Base-by-base conservation (phyloP, 2,329 filamentous ascomycete genomes). In the Paradendryphiella salina region DNA sequence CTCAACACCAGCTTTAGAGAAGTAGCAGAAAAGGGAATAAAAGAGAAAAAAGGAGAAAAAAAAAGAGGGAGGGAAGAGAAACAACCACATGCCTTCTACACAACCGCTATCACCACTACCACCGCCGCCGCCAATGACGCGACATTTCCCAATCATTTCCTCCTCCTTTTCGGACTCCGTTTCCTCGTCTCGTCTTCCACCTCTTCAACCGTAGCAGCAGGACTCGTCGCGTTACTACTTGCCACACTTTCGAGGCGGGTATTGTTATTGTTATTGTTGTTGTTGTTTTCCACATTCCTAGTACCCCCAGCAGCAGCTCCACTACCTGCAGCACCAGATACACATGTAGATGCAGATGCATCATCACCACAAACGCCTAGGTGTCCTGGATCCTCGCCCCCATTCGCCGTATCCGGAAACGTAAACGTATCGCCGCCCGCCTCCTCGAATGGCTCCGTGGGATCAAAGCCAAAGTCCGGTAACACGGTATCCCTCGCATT, bases 161-260 rank as follows among this genome's bases (percentile, higher is more conserved):
- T 69, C 50, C 64, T 61, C 57, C 69, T 54, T 54, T 72, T 73
- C 13, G 64, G 65, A 46, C 65, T 67, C 28, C 63, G 31, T 13
- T 42, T 52, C 42, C 61, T 50, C n/a, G 51, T 66, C 60, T 66
- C 67, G 32, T 70, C 70, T n/a, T 70, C 68, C 1, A 69, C 65
- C 32, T 73, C 70, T 49, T 72, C 69, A 2, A 72, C 69, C 7
- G 69, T 72, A 1, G 66, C 69, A 4, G 69, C 62, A 0, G 75
- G 75, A 45, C 66, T 73, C 2, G 74, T 72, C 5, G 66, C 71
- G 31, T 65, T 68, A n/a, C 46, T 52, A 35, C 72, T 75, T 40
- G 70, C 75, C 26, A 76, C 56, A 52, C 75, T 77, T 56, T 77
- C 75, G 2, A 77, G 65, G 23, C 23, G 23, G 5, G 23, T 26